Evolutionary conservation across 352 stramenopile species (phyloP).

Genomic region (Albugo laibachii): DNA sequence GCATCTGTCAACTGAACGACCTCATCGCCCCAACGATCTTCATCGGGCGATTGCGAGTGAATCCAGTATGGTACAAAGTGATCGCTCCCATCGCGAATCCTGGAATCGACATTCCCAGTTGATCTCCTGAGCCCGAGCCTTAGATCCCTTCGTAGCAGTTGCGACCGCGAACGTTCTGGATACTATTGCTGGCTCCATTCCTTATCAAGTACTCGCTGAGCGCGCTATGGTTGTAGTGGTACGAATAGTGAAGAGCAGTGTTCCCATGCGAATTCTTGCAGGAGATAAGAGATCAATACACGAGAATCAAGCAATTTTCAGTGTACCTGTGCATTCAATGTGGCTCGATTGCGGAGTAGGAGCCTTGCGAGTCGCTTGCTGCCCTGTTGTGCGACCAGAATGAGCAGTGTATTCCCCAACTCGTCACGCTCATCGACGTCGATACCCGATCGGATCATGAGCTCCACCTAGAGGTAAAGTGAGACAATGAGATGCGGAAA

Average conservation of each 20-base stretch:
- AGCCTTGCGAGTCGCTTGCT: constrained; percentile 92
- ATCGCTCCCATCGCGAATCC: constrained; percentile 19
- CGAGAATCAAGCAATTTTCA: not conserved
- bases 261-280: constrained; percentile 90
- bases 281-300: constrained; percentile 1
- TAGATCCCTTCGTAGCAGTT: constrained; percentile 89
- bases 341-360: constrained; percentile 77
- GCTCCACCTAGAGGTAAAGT: constrained; percentile 34
- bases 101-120: too few relatives aligned
- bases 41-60: constrained; percentile 47
- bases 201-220: constrained; percentile 86
- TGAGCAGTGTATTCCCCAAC: constrained; percentile 89
- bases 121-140: too few relatives aligned
- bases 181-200: constrained; percentile 86
- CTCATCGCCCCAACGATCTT: constrained; percentile 75
- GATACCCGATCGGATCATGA: constrained; percentile 75
- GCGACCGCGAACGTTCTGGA: constrained; percentile 79
- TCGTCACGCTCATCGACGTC: constrained; percentile 83
- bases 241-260: constrained; percentile 89
- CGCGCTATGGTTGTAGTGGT: constrained; percentile 82
- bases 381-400: constrained; percentile 88
- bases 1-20: constrained; percentile 46
- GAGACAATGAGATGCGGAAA: not conserved
- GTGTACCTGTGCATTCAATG: constrained; percentile 80
- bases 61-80: constrained; percentile 28